These are phyloP conservation scores for Populus pruinosa DNA, from an alignment of 345 rosid genomes.

Conservation along the genomic window DNA sequence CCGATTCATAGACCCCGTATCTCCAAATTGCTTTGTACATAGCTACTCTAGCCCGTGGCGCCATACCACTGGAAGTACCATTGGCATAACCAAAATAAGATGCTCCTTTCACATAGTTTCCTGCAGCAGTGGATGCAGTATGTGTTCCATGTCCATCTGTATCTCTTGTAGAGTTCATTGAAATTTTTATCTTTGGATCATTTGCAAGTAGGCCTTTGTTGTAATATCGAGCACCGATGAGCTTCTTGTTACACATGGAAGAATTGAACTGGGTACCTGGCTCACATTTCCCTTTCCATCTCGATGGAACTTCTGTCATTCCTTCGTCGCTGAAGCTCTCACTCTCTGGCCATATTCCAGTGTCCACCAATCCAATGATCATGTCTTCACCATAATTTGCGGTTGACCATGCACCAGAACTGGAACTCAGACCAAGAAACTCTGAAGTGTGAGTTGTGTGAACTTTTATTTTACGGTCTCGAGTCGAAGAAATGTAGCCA, in stretches of 20 bases:
- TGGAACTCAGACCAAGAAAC: conserved; percentile 36
- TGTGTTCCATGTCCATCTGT: conserved; percentile 46
- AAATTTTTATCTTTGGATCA: conserved; percentile 21
- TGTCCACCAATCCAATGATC: conserved; percentile 43
- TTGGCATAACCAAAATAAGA: conserved; percentile 45
- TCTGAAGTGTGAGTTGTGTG: conserved; percentile 43
- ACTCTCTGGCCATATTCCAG: conserved; percentile 53
- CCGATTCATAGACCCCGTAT: conserved; percentile 31
- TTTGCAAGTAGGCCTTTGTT: conserved; percentile 38
- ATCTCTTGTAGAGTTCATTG: conserved; percentile 33
- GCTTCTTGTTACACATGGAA: conserved; percentile 43
- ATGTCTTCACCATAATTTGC: conserved; percentile 33
- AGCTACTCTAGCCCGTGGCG: conserved; percentile 39
- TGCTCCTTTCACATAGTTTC: conserved; percentile 31
- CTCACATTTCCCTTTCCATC: conserved; percentile 47
- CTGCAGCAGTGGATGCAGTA: conserved; percentile 48
- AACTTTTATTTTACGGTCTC: conserved; percentile 26
- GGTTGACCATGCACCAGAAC: conserved; percentile 25
- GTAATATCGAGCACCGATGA: conserved; percentile 42
- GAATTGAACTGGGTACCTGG: conserved; percentile 19
- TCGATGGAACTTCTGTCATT: conserved; percentile 24
- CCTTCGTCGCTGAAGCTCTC: conserved; percentile 43
- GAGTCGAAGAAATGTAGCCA: conserved; percentile 24
- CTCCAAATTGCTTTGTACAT: conserved; percentile 41
- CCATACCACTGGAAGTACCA: conserved; percentile 37